Conservation (phyloP, 208 protist species). For the Crithidia brevicula region DNA sequence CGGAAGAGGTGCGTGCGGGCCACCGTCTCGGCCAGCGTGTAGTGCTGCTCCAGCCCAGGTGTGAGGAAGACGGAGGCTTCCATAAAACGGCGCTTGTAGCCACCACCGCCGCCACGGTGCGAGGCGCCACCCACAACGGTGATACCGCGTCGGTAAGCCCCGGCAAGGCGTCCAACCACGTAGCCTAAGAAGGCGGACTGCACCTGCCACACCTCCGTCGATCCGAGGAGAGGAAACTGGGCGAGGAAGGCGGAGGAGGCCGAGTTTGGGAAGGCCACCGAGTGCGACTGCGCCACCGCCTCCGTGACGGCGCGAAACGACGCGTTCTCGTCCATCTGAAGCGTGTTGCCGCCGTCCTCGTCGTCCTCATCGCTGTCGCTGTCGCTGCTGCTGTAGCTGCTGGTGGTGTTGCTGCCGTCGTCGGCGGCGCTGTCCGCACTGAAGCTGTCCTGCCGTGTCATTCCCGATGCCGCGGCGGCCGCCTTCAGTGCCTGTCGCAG, state of each 20-base stretch:
- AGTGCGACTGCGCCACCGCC: conserved; percentile 15
- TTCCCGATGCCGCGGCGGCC: not conserved
- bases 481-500: conserved; percentile 16
- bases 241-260: not conserved
- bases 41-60: conserved; percentile 48
- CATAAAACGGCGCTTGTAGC: conserved; percentile 22
- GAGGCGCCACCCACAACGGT: conserved; percentile 7
- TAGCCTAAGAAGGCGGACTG: conserved; percentile 27
- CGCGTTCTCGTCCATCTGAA: conserved; percentile 15
- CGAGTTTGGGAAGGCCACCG: conserved; percentile 13
- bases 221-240: conserved; percentile 8
- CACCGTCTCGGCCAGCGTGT: conserved; percentile 42
- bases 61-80: conserved; percentile 56
- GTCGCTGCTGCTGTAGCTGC: conserved; percentile 5
- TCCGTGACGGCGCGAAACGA: conserved; percentile 25
- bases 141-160: conserved; percentile 29
- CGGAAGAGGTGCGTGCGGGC: conserved; percentile 51
- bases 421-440: not conserved
- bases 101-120: not conserved
- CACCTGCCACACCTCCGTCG: conserved; percentile 21
- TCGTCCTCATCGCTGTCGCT: not conserved
- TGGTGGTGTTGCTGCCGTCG: conserved; percentile 5
- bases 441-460: not conserved
- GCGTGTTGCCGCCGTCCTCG: not conserved
- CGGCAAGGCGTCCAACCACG: conserved; percentile 23